Evolutionary conservation across 805 yeast genomes (phyloP), one percentile per base, ranked within the genome.

Genomic region (Saccharomycopsis oosterbeekiorum): DNA sequence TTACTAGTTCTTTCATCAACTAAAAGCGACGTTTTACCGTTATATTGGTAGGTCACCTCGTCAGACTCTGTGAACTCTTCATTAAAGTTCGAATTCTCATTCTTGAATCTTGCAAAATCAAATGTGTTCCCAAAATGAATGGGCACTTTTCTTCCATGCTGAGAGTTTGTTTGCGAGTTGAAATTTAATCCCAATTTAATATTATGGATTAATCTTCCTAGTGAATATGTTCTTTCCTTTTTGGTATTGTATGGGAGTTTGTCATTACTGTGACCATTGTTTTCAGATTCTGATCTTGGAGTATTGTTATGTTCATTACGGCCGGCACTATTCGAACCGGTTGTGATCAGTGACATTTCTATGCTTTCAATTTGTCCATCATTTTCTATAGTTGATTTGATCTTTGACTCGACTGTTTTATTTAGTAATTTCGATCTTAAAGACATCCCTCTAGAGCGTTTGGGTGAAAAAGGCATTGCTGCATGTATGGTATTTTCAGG

Each of bases 371-470:
- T 19, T 15, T 56, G 54, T 11, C 12, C 19, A 4, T 40, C 50
- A 15, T 29, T 39, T 14, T 53, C 36, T 24, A 60, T 50, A 2
- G 65, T 64, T 10, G 63, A 61, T 42, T 61, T 63, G 42, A 63
- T 26, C 40, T 61, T 63, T 36, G 61, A 40, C 41, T 63, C 65
- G 17, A 60, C 51, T 9, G 59, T 63, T 39, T 43, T 63, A 24
- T 60, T 63, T 51, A 63, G 47, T 9, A 63, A 41, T 53, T 63
- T 64, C 5, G 60, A 57, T 17, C 65, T 55, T 19, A 63, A 47
- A 1, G 64, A 61, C 65, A 63, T 63, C 2, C 65, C 65, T 21
- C 65, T 47, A 15, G 50, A 61, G 40, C 65, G 47, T 43, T 59
- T 60, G 19, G 65, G 65, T 8, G 63, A 60, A 3, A 63, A 56